Evolutionary conservation across 495 filamentous ascomycete species (phyloP).

Genomic region (Neurospora sp.): DNA sequence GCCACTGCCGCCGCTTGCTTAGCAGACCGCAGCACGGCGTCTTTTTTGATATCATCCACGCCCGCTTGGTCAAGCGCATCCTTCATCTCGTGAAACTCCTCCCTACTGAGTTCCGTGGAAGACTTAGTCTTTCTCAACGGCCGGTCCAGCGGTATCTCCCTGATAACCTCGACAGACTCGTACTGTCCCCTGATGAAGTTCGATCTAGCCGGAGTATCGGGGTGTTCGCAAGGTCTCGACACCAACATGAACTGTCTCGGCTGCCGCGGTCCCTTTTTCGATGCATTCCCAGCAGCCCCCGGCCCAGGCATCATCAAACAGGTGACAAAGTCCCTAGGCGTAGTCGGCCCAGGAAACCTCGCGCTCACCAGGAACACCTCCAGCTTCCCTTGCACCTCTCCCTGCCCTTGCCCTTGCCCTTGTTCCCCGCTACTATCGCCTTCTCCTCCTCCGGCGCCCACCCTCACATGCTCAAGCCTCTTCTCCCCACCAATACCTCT

Average conservation of each 20-base stretch:
- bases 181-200: slow-evolving; percentile 78
- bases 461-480: slow-evolving; percentile 49
- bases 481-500: slow-evolving; percentile 76
- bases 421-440: slow-evolving; percentile 29
- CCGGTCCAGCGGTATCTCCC: slow-evolving; percentile 57
- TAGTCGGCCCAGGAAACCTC: slow-evolving; percentile 80
- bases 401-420: neutral
- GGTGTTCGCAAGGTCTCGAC: slow-evolving; percentile 72
- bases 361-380: slow-evolving; percentile 75
- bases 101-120: slow-evolving; percentile 21
- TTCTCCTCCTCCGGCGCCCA: slow-evolving; percentile 39
- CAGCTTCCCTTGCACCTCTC: neutral
- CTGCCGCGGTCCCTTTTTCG: slow-evolving; percentile 2
- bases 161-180: slow-evolving; percentile 84
- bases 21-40: slow-evolving; percentile 24
- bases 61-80: neutral
- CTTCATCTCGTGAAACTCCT: slow-evolving; percentile 10
- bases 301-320: slow-evolving; percentile 53
- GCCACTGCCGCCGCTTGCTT: neutral
- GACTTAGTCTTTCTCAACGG: slow-evolving; percentile 22
- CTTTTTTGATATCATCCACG: slow-evolving; percentile 13
- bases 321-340: slow-evolving; percentile 79
- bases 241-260: slow-evolving; percentile 73
- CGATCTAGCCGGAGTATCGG: slow-evolving; percentile 52
- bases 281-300: neutral